Conservation (phyloP, 352 stramenopile genomes). For the Aphanomyces stellatus region DNA sequence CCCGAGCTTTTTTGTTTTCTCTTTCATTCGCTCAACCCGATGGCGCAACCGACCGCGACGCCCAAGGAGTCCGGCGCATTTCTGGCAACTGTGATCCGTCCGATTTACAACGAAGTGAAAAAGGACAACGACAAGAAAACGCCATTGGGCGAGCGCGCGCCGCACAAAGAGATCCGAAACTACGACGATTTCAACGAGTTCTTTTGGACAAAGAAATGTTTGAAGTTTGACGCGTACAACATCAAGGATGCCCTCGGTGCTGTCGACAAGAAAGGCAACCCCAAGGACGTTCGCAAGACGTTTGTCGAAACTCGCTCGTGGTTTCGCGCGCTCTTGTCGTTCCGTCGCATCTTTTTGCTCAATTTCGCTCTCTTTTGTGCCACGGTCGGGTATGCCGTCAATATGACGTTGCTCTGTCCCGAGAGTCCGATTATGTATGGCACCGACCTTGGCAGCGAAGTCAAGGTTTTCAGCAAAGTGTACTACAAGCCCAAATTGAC, state of each 20-base stretch:
- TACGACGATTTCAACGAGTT: conserved; percentile 88
- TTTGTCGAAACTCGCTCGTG: conserved; percentile 70
- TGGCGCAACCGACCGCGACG: conserved; percentile 45
- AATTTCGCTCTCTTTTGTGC: conserved; percentile 66
- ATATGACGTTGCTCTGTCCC: conserved; percentile 69
- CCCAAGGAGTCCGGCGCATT: conserved; percentile 60
- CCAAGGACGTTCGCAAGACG: conserved; percentile 77
- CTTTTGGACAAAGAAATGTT: conserved; percentile 80
- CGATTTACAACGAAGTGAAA: conserved; percentile 74
- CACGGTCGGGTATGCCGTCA: conserved; percentile 51
- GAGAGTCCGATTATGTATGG: conserved; percentile 70
- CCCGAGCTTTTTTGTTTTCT: conserved; percentile 76
- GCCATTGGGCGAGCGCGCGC: conserved; percentile 49
- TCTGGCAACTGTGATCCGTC: conserved; percentile 56
- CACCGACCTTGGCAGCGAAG: conserved; percentile 33
- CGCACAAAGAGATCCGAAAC: conserved; percentile 78
- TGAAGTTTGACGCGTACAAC: conserved; percentile 61
- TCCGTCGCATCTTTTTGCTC: too few relatives aligned
- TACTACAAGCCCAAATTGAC: conserved; percentile 22
- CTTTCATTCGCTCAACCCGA: conserved; percentile 61
- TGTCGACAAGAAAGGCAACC: conserved; percentile 71
- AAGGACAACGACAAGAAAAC: conserved; percentile 86
- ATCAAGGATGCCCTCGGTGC: conserved; percentile 60
- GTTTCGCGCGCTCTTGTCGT: too few relatives aligned
- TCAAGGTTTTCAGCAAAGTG: conserved; percentile 58